These are phyloP conservation scores for Pichia sp. DNA, from an alignment of 1,139 yeast species.

Conservation along the genomic window DNA sequence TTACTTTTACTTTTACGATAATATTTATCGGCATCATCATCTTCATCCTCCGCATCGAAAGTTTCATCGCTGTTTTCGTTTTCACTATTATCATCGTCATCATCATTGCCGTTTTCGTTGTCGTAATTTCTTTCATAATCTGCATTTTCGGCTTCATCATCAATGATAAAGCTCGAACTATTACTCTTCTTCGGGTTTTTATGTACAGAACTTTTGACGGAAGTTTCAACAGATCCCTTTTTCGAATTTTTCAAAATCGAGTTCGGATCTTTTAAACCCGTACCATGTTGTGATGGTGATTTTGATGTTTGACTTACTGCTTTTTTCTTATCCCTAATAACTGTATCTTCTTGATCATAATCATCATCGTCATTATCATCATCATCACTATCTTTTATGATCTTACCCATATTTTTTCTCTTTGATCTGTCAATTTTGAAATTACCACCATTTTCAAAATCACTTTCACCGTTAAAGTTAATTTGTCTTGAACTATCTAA, in stretches of 20 bases:
- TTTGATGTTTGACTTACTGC: neutral
- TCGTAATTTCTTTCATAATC: neutral
- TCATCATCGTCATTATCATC: neutral
- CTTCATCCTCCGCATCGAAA: neutral
- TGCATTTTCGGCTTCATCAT: neutral
- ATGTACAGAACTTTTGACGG: neutral
- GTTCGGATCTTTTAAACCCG: too few species aligned
- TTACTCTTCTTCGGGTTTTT: neutral
- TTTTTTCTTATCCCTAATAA: neutral
- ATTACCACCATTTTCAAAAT: neutral
- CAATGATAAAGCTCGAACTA: neutral
- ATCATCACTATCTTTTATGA: neutral
- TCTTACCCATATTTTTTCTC: neutral
- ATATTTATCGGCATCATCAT: neutral
- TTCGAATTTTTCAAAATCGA: neutral
- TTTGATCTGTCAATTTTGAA: neutral
- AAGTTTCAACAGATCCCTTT: neutral
- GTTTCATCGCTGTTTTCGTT: neutral
- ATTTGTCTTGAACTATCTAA: too few species aligned
- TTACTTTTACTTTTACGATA: neutral
- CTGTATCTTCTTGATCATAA: too few species aligned
- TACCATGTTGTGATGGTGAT: neutral
- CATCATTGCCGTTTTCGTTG: neutral
- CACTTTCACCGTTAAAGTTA: neutral
- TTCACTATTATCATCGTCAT: neutral